Evolutionary conservation across 2,329 filamentous ascomycete species (phyloP).

Genomic region (Alternaria ventricosa): DNA sequence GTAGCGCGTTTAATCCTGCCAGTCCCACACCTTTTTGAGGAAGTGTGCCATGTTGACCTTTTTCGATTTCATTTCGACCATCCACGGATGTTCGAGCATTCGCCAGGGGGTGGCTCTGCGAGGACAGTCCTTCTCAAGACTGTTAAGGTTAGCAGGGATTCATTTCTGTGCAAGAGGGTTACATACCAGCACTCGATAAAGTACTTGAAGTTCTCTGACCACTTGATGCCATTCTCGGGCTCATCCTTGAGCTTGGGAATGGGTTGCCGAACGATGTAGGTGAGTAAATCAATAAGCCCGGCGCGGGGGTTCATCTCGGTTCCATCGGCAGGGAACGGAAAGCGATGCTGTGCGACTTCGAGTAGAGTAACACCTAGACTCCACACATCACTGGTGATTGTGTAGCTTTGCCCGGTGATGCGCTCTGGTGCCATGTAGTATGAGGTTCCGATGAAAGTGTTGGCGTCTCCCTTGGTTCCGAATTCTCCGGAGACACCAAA

Average conservation of each 20-base stretch:
- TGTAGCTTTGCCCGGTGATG: conserved; percentile 97
- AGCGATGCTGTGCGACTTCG: conserved; percentile 99
- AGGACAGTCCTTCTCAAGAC: conserved; percentile 89
- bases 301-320: conserved; percentile 94
- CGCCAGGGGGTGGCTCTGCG: conserved; percentile 94
- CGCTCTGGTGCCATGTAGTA: conserved; percentile 99
- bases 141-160: conserved; percentile 52
- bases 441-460: conserved; percentile 97
- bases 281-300: conserved; percentile 91
- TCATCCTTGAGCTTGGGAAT: conserved; percentile 97
- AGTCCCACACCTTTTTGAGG: conserved; percentile 94
- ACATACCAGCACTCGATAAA: conserved; percentile 99
- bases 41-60: conserved; percentile 98
- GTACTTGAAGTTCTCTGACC: conserved; percentile 98
- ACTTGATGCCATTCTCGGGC: conserved; percentile 84
- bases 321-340: conserved; percentile 96
- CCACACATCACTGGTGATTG: conserved; percentile 98
- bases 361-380: conserved; percentile 94
- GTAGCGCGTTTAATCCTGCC: conserved; percentile 68
- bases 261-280: conserved; percentile 94
- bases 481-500: conserved; percentile 98
- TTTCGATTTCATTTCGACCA: conserved; percentile 93
- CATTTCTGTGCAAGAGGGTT: neutral
- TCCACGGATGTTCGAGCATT: conserved; percentile 99
- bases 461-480: conserved; percentile 96